Conservation (phyloP, 306 rosid species). For the Hylodesmum podocarpum region DNA sequence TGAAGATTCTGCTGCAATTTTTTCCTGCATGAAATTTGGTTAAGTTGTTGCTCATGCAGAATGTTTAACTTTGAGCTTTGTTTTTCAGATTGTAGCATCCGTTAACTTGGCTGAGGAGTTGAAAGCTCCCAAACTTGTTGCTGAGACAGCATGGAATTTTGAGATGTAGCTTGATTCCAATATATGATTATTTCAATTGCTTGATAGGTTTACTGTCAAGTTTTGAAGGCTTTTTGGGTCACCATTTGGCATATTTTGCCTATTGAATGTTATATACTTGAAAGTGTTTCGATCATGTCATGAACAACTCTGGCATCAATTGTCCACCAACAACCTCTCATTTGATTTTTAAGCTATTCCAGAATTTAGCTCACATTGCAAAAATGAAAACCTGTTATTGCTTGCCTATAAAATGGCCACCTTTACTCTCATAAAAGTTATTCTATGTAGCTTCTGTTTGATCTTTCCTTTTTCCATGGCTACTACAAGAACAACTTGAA, state of each 20-base stretch:
- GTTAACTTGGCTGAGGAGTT: constrained; percentile 74
- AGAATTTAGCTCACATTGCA: neutral
- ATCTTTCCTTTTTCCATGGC: neutral
- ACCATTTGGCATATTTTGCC: constrained; percentile 39
- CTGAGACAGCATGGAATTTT: constrained; percentile 83
- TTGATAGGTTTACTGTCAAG: constrained; percentile 32
- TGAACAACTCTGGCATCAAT: neutral
- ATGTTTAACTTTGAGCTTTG: constrained; percentile 25
- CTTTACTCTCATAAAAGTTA: neutral
- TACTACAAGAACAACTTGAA: neutral
- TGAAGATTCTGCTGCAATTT: neutral
- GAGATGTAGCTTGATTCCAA: constrained; percentile 51
- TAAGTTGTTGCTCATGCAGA: neutral
- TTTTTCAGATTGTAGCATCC: constrained; percentile 67
- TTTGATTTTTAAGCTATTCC: constrained; percentile 27
- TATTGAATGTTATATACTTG: constrained; percentile 36
- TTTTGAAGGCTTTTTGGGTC: constrained; percentile 17
- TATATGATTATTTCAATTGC: constrained; percentile 22
- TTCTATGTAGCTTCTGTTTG: neutral
- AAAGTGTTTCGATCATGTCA: constrained; percentile 26
- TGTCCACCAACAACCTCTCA: neutral
- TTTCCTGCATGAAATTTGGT: neutral
- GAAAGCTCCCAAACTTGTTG: constrained; percentile 70
- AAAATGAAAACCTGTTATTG: constrained; percentile 15
- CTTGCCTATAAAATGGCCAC: neutral